Conservation (phyloP, 495 filamentous ascomycete species). For the Daldinia bambusicola region DNA sequence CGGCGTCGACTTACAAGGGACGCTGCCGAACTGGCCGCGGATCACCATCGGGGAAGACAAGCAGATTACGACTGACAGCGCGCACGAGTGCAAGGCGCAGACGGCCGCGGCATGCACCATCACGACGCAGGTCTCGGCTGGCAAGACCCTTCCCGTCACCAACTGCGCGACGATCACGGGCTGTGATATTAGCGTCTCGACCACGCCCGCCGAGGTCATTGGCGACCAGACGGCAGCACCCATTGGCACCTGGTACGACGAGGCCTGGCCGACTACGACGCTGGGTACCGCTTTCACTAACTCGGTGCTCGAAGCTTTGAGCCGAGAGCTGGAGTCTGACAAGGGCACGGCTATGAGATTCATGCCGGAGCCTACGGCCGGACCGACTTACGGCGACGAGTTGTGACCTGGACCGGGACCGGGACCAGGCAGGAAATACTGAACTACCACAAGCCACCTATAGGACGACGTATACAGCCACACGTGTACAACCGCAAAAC, state of each 20-base stretch:
- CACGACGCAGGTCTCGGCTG: not conserved
- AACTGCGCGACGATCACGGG: not conserved
- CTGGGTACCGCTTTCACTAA: not conserved
- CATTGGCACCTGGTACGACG: conserved; percentile 4
- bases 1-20: not conserved
- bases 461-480: no score
- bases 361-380: no score
- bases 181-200: not conserved
- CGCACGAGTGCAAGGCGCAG: not conserved
- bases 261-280: conserved; percentile 2
- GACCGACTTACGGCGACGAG: no score
- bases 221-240: conserved; percentile 1
- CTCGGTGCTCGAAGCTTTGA: not conserved
- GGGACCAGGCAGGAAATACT: no score
- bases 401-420: no score
- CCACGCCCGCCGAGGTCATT: not conserved
- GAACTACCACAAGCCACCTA: no score
- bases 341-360: no score
- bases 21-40: not conserved
- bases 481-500: no score
- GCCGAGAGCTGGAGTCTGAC: no score
- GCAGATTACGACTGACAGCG: not conserved
- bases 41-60: not conserved
- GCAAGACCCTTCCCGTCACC: not conserved
- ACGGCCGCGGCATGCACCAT: conserved; percentile 1